phyloP scores from a whole-genome alignment of 371 early-diverging fungal species.

The Mucor circinelloides region DNA sequence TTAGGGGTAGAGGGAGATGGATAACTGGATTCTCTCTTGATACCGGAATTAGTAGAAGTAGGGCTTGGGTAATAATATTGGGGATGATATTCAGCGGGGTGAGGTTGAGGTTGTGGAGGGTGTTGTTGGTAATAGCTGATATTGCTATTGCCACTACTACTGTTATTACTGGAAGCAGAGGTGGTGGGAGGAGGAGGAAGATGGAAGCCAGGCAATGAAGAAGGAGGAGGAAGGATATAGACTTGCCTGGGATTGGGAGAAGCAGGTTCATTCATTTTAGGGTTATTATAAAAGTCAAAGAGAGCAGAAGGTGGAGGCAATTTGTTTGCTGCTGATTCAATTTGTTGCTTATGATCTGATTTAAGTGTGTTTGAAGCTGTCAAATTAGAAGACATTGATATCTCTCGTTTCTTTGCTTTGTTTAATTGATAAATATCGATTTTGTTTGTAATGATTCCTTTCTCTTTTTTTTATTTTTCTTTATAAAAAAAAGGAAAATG shows the following conservation, averaged over 20 bases:
- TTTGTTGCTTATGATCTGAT: slow-evolving; percentile 13
- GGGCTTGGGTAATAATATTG: slow-evolving; percentile 9
- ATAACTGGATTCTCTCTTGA: background rate
- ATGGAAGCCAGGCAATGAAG: slow-evolving; percentile 40
- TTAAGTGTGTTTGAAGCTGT: slow-evolving; percentile 1
- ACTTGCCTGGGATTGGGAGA: slow-evolving; percentile 30
- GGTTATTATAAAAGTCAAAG: slow-evolving; percentile 16
- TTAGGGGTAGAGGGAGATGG: background rate
- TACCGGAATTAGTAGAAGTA: background rate
- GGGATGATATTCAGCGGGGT: slow-evolving; percentile 10
- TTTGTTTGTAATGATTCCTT: background rate
- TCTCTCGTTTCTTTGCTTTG: background rate
- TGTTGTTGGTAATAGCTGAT: slow-evolving; percentile 3
- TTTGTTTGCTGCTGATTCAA: slow-evolving; percentile 3
- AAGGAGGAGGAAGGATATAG: slow-evolving; percentile 47
- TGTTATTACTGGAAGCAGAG: background rate
- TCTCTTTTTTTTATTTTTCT: background rate
- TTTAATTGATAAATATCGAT: background rate
- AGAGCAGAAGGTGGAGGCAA: slow-evolving; percentile 36
- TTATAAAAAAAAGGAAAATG: background rate
- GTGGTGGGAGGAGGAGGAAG: slow-evolving; percentile 16
- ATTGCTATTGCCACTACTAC: background rate
- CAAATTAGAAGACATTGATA: slow-evolving; percentile 2
- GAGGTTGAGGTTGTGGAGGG: slow-evolving; percentile 6
- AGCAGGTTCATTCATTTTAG: background rate